Base-by-base conservation (phyloP, 495 filamentous ascomycete genomes). In the Gamarada debralockiae region DNA sequence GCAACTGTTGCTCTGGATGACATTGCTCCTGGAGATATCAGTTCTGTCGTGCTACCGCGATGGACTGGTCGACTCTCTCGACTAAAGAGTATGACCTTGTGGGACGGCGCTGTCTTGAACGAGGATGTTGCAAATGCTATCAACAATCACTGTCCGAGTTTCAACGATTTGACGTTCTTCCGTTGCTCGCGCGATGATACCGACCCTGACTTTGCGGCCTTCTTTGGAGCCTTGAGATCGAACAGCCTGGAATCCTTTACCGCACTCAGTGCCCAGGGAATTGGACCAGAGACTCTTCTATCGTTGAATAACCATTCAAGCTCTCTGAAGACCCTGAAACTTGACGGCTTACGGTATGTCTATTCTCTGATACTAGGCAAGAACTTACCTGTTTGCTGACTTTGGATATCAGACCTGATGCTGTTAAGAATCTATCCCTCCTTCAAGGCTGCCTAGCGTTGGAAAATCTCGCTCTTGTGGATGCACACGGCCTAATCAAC, bases 181-280 rank as follows among this genome's bases (percentile, higher is more conserved):
- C 65, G 56, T 37, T 71, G 57, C 41, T 17, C 42, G 1, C 44
- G 50, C 65, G 61, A 60, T 24, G 62, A 65, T 38, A 58, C 68
- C 0, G 70, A 74, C 38, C 66, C 76, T 15, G 82, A 85, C 53
- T 63, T 88, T 31, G 77, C 82, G 3, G 65, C 66, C 15, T 85
- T 89, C 53, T 73, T 91, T 20, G 64, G 63, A 24, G 69, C 70
- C 2, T 66, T 91, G 12, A 72, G 59, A 7, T 74, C 76, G 0
- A 75, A 89, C 50, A 79, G 76, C 5, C 65, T 92, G 0, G 72
- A 72, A 47, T 75, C 72, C 9, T 82, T 91, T 56, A 72, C 80
- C 42, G 70, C 83, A 18, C 67, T 81, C 37, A 76, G 78, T 55
- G 59, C 65, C 18, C 73, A 75, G 31, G 63, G 68, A 3, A 70